Conservation (phyloP, 257 asterid genomes). For the Striga asiatica region DNA sequence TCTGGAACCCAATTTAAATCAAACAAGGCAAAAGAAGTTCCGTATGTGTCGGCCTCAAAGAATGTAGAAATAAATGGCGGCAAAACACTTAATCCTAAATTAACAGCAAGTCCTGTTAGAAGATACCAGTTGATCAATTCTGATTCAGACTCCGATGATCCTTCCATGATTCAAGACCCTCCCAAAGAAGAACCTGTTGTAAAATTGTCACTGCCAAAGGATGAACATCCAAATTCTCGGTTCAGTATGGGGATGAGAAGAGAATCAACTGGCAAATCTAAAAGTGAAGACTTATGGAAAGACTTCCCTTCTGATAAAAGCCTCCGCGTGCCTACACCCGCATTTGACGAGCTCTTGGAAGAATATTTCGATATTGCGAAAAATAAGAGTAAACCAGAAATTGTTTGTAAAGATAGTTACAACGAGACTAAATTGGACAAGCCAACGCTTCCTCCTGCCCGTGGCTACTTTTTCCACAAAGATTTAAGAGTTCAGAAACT, state of each 20-base stretch:
- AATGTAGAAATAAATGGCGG: slow-evolving; percentile 20
- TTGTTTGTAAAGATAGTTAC: slow-evolving; percentile 18
- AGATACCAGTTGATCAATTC: slow-evolving; percentile 82
- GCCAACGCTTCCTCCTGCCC: slow-evolving; percentile 45
- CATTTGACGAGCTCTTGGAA: slow-evolving; percentile 65
- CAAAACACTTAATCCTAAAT: slow-evolving; percentile 32
- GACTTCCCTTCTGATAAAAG: slow-evolving; percentile 41
- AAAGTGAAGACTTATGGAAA: slow-evolving; percentile 53
- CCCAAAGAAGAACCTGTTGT: slow-evolving; percentile 17
- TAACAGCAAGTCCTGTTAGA: slow-evolving; percentile 69
- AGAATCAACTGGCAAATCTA: slow-evolving; percentile 23
- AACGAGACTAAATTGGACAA: slow-evolving; percentile 18
- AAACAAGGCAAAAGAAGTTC: slow-evolving; percentile 27
- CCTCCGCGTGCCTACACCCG: slow-evolving; percentile 58
- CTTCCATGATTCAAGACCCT: slow-evolving; percentile 24
- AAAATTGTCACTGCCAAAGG: slow-evolving; percentile 21
- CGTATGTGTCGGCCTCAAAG: slow-evolving; percentile 30
- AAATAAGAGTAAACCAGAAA: slow-evolving; percentile 21
- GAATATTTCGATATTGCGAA: slow-evolving; percentile 58
- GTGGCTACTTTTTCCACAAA: slow-evolving; percentile 56
- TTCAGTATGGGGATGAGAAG: slow-evolving; percentile 16
- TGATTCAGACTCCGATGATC: slow-evolving; percentile 76
- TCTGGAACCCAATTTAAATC: slow-evolving; percentile 29
- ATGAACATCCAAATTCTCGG: slow-evolving; percentile 14
- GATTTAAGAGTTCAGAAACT: slow-evolving; percentile 73